Percentiles rank a stretch among this genome's conserved stretches.
phyloP scores from a whole-genome alignment of 768 basidiomycete genomes.

The Filobasidium floriforme region DNA sequence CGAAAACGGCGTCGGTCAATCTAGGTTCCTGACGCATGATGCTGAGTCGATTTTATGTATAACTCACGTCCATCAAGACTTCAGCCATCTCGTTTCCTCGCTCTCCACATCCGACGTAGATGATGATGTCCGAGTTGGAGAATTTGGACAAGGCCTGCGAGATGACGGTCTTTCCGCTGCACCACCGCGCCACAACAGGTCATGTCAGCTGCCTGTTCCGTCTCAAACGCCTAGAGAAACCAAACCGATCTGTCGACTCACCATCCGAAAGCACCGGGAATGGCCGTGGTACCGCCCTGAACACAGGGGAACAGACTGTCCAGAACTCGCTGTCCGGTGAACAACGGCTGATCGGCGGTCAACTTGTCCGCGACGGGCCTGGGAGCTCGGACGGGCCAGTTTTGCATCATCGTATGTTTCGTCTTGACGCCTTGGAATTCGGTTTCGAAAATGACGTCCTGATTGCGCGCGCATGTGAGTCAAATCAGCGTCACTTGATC shows the following conservation, averaged over 20 bases:
- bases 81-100: slow-evolving; percentile 62
- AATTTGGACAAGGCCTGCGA: slow-evolving; percentile 65
- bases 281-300: slow-evolving; percentile 49
- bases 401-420: slow-evolving; percentile 91
- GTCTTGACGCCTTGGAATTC: slow-evolving; percentile 94
- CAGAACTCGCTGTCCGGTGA: slow-evolving; percentile 93
- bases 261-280: slow-evolving; percentile 98
- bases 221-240: not conserved
- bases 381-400: slow-evolving; percentile 98
- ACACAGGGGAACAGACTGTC: slow-evolving; percentile 92
- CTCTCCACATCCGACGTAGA: slow-evolving; percentile 98
- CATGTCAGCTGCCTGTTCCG: not conserved
- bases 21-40: slow-evolving; percentile 10
- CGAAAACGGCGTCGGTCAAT: slow-evolving; percentile 21
- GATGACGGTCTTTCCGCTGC: slow-evolving; percentile 69
- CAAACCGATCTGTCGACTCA: slow-evolving; percentile 24
- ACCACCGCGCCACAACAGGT: not conserved
- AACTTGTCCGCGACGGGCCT: slow-evolving; percentile 92
- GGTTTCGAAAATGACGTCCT: slow-evolving; percentile 94
- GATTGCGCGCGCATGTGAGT: slow-evolving; percentile 7
- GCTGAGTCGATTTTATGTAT: not conserved
- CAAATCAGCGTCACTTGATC: too few relatives aligned
- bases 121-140: slow-evolving; percentile 98
- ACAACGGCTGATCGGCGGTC: slow-evolving; percentile 80
- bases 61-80: slow-evolving; percentile 85